Evolutionary conservation across 2,329 filamentous ascomycete genomes (phyloP).

Genomic region (Ambrosiella cleistominuta): DNA sequence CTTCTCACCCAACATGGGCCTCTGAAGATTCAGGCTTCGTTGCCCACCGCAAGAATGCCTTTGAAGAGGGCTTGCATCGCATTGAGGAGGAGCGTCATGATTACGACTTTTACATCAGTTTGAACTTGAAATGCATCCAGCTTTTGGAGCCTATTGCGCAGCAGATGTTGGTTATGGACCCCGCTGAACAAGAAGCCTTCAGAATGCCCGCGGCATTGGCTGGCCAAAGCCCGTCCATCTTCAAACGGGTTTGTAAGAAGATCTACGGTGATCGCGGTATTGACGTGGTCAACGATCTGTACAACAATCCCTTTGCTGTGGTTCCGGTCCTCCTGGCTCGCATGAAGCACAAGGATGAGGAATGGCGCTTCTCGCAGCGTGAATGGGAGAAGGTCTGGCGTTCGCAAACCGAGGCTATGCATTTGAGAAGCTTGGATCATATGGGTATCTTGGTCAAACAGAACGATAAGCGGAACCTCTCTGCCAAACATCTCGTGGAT

Average conservation of each 20-base stretch:
- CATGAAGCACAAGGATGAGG: constrained; percentile 89
- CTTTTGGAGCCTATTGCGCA: constrained; percentile 87
- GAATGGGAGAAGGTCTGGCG: constrained; percentile 99
- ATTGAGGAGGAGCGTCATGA: constrained; percentile 98
- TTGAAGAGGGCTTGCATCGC: constrained; percentile 81
- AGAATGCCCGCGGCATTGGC: constrained; percentile 68
- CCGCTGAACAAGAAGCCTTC: constrained; percentile 56
- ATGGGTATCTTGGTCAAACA: constrained; percentile 83
- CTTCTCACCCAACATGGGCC: constrained; percentile 95
- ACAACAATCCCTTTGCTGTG: constrained; percentile 65
- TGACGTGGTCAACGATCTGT: constrained; percentile 75
- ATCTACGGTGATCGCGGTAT: constrained; percentile 81
- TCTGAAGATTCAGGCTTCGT: constrained; percentile 97
- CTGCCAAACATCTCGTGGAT: constrained; percentile 75
- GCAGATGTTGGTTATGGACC: constrained; percentile 64
- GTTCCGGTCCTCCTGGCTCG: constrained; percentile 76
- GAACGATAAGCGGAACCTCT: constrained; percentile 78
- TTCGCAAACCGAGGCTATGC: constrained; percentile 82
- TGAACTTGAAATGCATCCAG: constrained; percentile 86
- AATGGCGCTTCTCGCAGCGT: constrained; percentile 90
- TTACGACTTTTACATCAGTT: constrained; percentile 96
- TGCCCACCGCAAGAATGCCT: constrained; percentile 89
- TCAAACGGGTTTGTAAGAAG: constrained; percentile 94
- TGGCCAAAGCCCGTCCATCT: constrained; percentile 89
- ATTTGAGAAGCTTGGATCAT: constrained; percentile 90